Evolutionary conservation across 176 grass and related monocot genomes (phyloP).

Genomic region (Aechmea fasciata): DNA sequence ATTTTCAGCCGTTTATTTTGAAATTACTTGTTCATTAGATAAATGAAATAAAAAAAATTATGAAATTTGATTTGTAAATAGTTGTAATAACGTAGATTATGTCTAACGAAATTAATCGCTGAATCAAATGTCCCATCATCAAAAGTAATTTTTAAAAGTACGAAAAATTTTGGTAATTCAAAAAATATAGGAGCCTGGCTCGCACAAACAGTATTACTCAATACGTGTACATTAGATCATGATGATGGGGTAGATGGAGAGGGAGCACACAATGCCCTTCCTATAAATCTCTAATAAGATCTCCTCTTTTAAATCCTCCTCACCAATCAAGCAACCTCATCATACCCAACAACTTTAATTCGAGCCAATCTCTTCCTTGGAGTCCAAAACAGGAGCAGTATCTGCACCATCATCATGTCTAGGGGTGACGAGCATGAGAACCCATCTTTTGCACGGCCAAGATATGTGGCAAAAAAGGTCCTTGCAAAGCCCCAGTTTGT

Average conservation of each 20-base stretch:
- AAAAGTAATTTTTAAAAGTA: no score
- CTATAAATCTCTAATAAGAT: not conserved
- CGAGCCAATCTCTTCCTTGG: not conserved
- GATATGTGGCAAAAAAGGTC: slow-evolving; percentile 55
- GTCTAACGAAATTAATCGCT: no score
- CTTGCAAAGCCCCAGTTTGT: slow-evolving; percentile 57
- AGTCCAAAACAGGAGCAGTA: no score
- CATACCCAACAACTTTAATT: not conserved
- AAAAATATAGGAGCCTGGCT: no score
- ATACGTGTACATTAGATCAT: not conserved
- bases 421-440: not conserved
- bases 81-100: no score
- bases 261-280: not conserved
- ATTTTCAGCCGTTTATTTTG: no score
- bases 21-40: no score
- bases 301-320: not conserved
- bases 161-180: no score
- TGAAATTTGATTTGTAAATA: no score
- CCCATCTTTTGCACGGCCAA: slow-evolving; percentile 35
- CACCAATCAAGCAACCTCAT: not conserved
- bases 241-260: not conserved
- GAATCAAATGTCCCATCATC: no score
- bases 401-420: not conserved
- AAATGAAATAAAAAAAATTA: no score
- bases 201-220: no score